Base-by-base conservation (phyloP, 345 rosid species). In the Alliaria petiolata region DNA sequence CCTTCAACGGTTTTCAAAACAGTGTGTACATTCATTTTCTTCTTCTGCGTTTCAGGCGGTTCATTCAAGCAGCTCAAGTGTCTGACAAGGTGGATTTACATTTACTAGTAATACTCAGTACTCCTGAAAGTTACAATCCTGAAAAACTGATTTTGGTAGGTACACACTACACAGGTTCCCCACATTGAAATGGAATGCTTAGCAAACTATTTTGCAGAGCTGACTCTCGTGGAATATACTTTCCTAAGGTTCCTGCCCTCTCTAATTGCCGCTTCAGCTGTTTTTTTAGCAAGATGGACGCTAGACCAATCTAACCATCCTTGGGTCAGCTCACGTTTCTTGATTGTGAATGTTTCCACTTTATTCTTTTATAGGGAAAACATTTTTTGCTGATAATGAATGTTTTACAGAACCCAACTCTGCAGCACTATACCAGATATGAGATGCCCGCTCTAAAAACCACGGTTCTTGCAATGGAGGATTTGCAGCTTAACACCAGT, bases 221-320 rank as follows among this genome's bases (percentile, higher is more conserved):
- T 90, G 57, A 86, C 87, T 56, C 95, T 90, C 3, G 34, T 83
- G 9, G 95, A 90, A 56, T 90, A 90, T 49, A 79, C 70, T 73
- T 88, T 88, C 77, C 75, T 87, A 20, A 83, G 75, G 83, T 85
- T 84, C 70, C 70, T 85, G 14, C 98, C 98, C 5, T 92, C 98
- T 10, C 65, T 81, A 12, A 57, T 83, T 25, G 97, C 98, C 12
- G 98, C 98, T 53, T 90, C 98, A 47, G 87, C 91, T 4, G 92
- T 92, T 38, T 85, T 90, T 68, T 84, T 92, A 11, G 97, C 97
- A 62, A 78, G 82, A 76, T 90, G 96, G 95, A 88, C 90, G 1
- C 89, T 92, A 14, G 57, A 81, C 56, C 98, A 85, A 53, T 81
- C 87, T 46, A 87, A 69, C 60, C 78, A 90, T 77, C 98, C 98